These are phyloP conservation scores for Nicotiana obtusifolia DNA, from an alignment of 257 asterid species.

Conservation along the genomic window DNA sequence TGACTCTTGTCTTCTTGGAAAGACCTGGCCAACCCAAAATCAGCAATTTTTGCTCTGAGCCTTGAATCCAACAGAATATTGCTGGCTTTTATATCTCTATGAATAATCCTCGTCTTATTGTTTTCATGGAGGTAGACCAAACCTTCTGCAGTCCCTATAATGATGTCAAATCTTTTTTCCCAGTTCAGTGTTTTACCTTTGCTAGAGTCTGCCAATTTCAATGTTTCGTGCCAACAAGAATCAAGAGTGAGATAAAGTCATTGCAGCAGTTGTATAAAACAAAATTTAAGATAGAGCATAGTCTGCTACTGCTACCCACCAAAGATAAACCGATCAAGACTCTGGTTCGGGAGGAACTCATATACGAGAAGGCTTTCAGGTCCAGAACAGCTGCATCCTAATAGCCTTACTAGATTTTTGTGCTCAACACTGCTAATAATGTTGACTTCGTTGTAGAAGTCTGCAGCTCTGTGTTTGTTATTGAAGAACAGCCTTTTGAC, in stretches of 20 bases:
- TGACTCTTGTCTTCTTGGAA: conserved; percentile 71
- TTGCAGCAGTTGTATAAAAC: neutral
- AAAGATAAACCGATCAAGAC: conserved; percentile 73
- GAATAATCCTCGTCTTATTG: conserved; percentile 56
- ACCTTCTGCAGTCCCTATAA: conserved; percentile 73
- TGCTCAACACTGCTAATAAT: conserved; percentile 88
- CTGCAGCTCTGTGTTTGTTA: conserved; percentile 82
- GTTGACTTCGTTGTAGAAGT: conserved; percentile 90
- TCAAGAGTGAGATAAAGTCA: neutral
- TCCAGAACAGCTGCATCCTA: conserved; percentile 89
- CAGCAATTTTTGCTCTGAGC: conserved; percentile 64
- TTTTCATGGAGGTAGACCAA: conserved; percentile 76
- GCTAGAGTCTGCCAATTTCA: conserved; percentile 41
- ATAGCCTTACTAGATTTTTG: conserved; percentile 72
- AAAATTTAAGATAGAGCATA: neutral
- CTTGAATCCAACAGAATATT: conserved; percentile 63
- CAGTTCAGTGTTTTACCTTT: conserved; percentile 58
- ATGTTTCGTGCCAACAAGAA: neutral
- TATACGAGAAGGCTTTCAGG: conserved; percentile 94
- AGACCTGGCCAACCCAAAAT: conserved; percentile 76
- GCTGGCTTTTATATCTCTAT: conserved; percentile 76
- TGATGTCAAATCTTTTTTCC: conserved; percentile 60
- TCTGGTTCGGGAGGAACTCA: conserved; percentile 61
- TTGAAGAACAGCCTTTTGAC: conserved; percentile 85
- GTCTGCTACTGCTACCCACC: conserved; percentile 40